Evolutionary conservation across 768 basidiomycete species (phyloP), one percentile per base, ranked within the genome.

Genomic region (Tubosaeta brunneosetosa): DNA sequence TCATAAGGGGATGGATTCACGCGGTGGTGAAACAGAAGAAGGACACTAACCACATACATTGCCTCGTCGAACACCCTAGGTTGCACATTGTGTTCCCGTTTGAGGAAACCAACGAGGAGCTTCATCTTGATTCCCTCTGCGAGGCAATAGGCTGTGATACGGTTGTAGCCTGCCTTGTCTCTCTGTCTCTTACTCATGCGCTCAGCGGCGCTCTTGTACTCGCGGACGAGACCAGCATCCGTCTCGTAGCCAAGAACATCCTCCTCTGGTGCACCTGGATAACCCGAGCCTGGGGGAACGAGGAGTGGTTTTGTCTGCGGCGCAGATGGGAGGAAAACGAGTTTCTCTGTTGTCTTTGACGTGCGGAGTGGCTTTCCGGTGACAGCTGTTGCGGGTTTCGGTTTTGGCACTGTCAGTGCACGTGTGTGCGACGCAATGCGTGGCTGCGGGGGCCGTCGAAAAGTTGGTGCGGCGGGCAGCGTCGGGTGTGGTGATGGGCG

Each of bases 51-150:
- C 51, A 85, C 88, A 74, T 97, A 97, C 55, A 95, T 70, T 0
- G 93, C 94, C 71, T 97, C 94, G 66, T 97, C 94, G 59, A 91
- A 97, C 1, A 91, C 79, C 53, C 94, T 77, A 1, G 85, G 91
- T 10, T 72, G 77, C 11, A 94, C 93, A 50, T 94, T 95, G 66
- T 97, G 94, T 64, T 97, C 94, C 47, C 94, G 76, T 70, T 94
- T 95, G 65, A 97, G 65, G 63, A 94, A 95, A 2, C 85, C 83
- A 11, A 86, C 84, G 19, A 97, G 71, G 0, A 88, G 71, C 67
- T 91, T 94, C 81, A 90, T 86, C 64, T 84, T 84, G 68, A 94
- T 85, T 7, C 80, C 80, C 59, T 94, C 92, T 7, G 90, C 89
- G 6, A 93, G 77, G 57, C 88, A 94, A 67, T 94, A 97, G 3